Base-by-base conservation (phyloP, 306 rosid species). In the Vigna angularis region DNA sequence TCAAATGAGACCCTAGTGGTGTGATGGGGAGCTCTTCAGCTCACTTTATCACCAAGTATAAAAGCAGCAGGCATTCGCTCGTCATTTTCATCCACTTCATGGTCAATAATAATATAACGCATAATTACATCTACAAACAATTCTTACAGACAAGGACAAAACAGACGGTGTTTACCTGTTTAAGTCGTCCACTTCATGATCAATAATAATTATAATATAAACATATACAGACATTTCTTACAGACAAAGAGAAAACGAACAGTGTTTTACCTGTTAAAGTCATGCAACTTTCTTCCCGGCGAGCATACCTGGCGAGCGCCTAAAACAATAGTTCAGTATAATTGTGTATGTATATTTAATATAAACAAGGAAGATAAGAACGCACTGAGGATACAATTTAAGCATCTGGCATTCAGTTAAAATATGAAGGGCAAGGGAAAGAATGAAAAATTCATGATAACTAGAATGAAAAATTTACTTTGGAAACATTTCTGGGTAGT, bases 291-390 rank as follows among this genome's bases (percentile, higher is more conserved):
- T 78, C 89, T 95, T 91, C 93, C 40, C 89, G 89, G 18, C 88
- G 91, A 82, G 88, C 88, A 79, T 95, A 95, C 82, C 98, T 89
- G 53, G 96, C 90, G 94, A 95, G 75, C 17, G 98, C 98, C 99
- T 95, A 79, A 74, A 81, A 69, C 66, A 53, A 51, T 57, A 42
- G 48, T 75, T 83, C 66, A 57, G 82, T 47, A 38, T 71, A 64
- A 53, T 17, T 53, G 59, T 14, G 40, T 51, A 11, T 51, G 47
- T 9, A 9, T 42, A 59, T 56, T 66, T 49, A 52, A 57, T 32
- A 66, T 62, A 79, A 50, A 59, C 11, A 59, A 50, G n/a, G 51
- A 16, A 62, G n/a, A 70, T 32, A 51, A 17, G 50, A 61, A 47
- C 26, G 22, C 18, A 34, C 59, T 53, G 22, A 63, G 70, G 26